Conservation (phyloP, 305 asterid genomes). For the Nicotiana rustica region DNA sequence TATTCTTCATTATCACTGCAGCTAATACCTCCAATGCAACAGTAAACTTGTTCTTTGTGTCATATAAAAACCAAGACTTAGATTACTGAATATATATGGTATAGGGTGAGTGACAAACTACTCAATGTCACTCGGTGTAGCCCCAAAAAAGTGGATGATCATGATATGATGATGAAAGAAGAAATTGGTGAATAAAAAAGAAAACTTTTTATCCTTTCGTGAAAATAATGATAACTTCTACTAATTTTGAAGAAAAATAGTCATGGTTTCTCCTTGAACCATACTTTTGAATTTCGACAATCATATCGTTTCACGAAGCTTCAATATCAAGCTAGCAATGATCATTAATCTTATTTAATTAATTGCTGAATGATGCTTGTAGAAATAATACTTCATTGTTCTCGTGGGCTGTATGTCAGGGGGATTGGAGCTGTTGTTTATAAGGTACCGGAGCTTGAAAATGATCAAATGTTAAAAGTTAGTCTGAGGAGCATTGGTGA, state of each 20-base stretch:
- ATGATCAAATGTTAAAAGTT: slow-evolving; percentile 64
- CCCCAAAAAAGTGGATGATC: neutral
- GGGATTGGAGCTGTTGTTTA: slow-evolving; percentile 90
- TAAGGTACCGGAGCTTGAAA: slow-evolving; percentile 75
- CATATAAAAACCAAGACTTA: neutral
- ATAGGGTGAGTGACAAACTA: neutral
- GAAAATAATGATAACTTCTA: neutral
- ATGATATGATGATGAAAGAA: neutral
- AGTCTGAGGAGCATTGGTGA: slow-evolving; percentile 73
- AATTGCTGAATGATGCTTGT: no score
- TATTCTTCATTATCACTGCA: neutral
- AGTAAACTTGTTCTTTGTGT: neutral
- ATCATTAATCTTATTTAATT: no score
- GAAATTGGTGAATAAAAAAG: neutral
- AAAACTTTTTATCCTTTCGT: no score
- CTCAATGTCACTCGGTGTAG: neutral
- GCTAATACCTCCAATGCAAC: neutral
- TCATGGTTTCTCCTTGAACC: neutral
- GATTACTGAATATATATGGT: neutral
- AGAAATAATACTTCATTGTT: no score
- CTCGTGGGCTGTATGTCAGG: slow-evolving; percentile 43
- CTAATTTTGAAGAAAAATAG: neutral
- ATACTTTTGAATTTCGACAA: neutral
- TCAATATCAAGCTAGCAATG: neutral
- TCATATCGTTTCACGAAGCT: slow-evolving; percentile 9